Conservation (phyloP, 441 rosid genomes). For the Codiaeum variegatum region DNA sequence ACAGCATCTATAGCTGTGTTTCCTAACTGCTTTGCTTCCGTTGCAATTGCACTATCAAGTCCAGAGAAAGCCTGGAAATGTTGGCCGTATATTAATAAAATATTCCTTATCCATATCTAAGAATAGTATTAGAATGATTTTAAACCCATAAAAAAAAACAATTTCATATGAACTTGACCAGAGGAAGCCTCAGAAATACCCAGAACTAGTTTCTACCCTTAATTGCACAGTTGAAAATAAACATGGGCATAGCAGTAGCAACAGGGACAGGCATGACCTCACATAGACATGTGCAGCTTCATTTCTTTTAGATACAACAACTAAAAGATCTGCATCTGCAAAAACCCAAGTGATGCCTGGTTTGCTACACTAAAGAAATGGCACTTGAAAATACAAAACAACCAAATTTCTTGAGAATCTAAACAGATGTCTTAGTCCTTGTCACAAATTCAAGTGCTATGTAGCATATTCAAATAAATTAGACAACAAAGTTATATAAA, state of each 20-base stretch:
- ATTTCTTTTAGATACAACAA: background rate
- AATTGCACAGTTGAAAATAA: background rate
- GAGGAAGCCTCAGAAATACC: background rate
- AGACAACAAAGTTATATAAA: background rate
- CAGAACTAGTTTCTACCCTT: background rate
- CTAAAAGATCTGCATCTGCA: background rate
- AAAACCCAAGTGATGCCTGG: background rate
- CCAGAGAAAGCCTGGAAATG: constrained; percentile 87
- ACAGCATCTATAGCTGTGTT: constrained; percentile 89
- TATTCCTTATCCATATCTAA: background rate
- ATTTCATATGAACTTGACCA: background rate
- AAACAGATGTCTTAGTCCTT: background rate
- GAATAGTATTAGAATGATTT: background rate
- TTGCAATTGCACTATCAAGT: constrained; percentile 58
- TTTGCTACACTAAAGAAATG: background rate
- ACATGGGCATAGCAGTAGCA: background rate
- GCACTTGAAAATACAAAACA: background rate
- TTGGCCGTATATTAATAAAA: constrained; percentile 17
- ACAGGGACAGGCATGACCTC: background rate
- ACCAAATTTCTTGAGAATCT: background rate
- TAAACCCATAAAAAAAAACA: background rate
- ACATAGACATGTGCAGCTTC: background rate
- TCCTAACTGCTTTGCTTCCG: constrained; percentile 48
- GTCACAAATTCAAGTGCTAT: background rate
- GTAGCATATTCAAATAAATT: background rate